Conservation (phyloP, 2,329 filamentous ascomycete genomes). For the Alternaria viburni region DNA sequence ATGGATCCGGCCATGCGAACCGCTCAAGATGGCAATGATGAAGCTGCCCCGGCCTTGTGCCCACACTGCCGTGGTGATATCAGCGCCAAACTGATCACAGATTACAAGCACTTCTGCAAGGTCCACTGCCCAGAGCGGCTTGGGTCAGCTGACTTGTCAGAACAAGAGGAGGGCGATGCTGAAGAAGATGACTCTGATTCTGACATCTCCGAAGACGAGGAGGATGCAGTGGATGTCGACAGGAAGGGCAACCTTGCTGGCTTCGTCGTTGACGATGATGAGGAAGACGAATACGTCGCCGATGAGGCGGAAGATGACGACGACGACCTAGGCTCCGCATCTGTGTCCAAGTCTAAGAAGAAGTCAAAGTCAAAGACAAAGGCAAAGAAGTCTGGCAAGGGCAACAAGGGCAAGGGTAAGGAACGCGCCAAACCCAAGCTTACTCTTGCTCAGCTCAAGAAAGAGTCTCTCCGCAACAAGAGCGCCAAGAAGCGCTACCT, state of each 20-base stretch:
- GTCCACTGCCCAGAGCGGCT: conserved; percentile 68
- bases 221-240: conserved; percentile 49
- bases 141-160: conserved; percentile 31
- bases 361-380: conserved; percentile 31
- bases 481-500: conserved; percentile 73
- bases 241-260: conserved; percentile 51
- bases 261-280: conserved; percentile 63
- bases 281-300: conserved; percentile 44
- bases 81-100: conserved; percentile 73
- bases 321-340: background rate
- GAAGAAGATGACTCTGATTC: conserved; percentile 39
- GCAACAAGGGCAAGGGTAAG: conserved; percentile 56
- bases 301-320: conserved; percentile 49
- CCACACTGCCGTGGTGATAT: conserved; percentile 76
- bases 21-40: conserved; percentile 57
- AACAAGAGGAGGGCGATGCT: conserved; percentile 32
- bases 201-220: conserved; percentile 42
- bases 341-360: conserved; percentile 32
- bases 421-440: conserved; percentile 43
- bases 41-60: conserved; percentile 67
- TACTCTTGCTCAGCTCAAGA: conserved; percentile 70
- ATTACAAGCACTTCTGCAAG: conserved; percentile 74
- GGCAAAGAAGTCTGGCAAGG: conserved; percentile 32
- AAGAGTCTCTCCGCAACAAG: conserved; percentile 68
- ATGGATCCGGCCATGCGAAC: conserved; percentile 61